phyloP scores from a whole-genome alignment of 176 grass and related monocot genomes.

The Rhynchospora breviuscula region DNA sequence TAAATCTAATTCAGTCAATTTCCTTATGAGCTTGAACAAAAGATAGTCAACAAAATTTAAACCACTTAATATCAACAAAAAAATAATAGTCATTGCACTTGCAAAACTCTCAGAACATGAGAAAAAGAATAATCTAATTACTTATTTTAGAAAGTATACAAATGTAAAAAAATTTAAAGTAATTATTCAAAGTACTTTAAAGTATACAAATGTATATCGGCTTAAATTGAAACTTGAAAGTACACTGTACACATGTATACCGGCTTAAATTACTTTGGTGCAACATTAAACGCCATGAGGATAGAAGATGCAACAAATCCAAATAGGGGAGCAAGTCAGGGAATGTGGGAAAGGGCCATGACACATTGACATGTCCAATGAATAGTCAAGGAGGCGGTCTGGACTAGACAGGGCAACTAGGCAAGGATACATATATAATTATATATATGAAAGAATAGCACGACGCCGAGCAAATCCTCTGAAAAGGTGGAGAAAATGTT shows the following conservation, averaged over 20 bases:
- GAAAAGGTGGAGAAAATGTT: not conserved
- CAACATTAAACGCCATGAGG: not conserved
- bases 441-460: not conserved
- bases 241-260: no score
- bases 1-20: no score
- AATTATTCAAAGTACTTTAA: no score
- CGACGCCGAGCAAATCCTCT: not conserved
- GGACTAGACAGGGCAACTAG: not conserved
- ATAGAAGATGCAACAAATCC: not conserved
- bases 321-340: not conserved
- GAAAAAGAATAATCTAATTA: not conserved
- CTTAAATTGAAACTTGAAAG: no score
- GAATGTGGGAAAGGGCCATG: not conserved
- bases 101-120: not conserved
- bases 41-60: not conserved
- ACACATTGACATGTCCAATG: not conserved
- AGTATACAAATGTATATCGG: no score
- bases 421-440: not conserved
- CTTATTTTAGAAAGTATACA: no score
- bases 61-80: not conserved
- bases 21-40: no score
- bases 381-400: not conserved
- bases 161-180: no score
- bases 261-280: no score
- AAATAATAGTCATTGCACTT: not conserved